phyloP scores from a whole-genome alignment of 2,329 filamentous ascomycete species.

The Gaeumannomyces sp. region DNA sequence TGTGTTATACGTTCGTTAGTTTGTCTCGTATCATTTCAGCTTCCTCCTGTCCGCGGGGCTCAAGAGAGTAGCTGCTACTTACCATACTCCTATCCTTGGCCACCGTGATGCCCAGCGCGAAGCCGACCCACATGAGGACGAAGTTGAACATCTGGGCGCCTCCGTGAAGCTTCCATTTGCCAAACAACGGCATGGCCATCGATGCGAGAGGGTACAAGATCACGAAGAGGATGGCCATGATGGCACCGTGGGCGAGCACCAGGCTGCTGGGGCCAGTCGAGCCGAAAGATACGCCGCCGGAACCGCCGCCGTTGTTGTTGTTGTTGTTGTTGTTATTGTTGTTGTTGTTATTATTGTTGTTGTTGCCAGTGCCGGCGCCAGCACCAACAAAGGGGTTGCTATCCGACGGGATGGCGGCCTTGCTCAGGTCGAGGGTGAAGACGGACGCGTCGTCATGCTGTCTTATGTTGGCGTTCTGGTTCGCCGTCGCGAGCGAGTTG shows the following conservation, averaged over 20 bases:
- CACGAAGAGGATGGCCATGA: slow-evolving; percentile 35
- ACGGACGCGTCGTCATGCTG: slow-evolving; percentile 38
- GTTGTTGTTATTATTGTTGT: background rate
- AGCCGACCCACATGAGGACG: slow-evolving; percentile 52
- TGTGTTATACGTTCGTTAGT: slow-evolving; percentile 20
- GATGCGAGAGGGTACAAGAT: slow-evolving; percentile 39
- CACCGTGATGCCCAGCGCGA: slow-evolving; percentile 48
- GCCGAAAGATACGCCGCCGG: slow-evolving; percentile 19
- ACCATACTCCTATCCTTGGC: slow-evolving; percentile 37
- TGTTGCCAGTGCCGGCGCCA: slow-evolving; percentile 7
- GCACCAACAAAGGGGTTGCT: slow-evolving; percentile 43
- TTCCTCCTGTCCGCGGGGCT: background rate
- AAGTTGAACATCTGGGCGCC: slow-evolving; percentile 49
- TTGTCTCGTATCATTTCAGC: background rate
- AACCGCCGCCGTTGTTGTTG: slow-evolving; percentile 10
- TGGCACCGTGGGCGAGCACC: slow-evolving; percentile 45
- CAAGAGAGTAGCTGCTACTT: slow-evolving; percentile 24
- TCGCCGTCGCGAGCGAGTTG: slow-evolving; percentile 36
- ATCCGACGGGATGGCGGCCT: slow-evolving; percentile 39
- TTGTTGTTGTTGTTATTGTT: background rate
- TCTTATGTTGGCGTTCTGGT: slow-evolving; percentile 31
- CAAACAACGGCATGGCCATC: slow-evolving; percentile 43
- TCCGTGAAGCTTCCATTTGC: slow-evolving; percentile 52
- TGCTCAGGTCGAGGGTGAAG: slow-evolving; percentile 43
- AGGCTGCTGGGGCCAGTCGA: slow-evolving; percentile 10